A percentile compares a stretch with the other conserved stretches of the same genome.
phyloP scores from a whole-genome alignment of 768 basidiomycete species.

The Rubroboletus satanas region DNA sequence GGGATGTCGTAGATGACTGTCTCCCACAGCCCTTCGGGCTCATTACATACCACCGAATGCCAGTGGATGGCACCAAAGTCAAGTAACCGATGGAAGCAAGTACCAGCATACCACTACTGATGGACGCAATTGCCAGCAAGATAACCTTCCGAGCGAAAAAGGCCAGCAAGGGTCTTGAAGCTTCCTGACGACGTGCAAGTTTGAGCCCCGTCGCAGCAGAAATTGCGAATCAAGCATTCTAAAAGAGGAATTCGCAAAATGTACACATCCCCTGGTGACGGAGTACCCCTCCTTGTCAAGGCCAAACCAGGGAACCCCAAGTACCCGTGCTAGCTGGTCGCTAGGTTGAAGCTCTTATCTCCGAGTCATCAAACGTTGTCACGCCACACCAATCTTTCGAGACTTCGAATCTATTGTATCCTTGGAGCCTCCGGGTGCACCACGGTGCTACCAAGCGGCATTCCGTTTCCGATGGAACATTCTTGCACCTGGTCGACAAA shows the following conservation, averaged over 20 bases:
- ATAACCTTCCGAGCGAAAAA: not conserved
- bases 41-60: not conserved
- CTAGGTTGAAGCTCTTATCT: not conserved
- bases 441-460: not conserved
- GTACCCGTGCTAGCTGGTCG: not conserved
- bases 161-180: not conserved
- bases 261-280: not conserved
- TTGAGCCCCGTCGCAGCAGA: not conserved
- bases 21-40: not conserved
- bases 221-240: not conserved
- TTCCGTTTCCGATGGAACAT: constrained; percentile 2
- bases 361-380: not conserved
- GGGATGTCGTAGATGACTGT: too few species aligned
- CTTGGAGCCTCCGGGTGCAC: not conserved
- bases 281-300: not conserved
- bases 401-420: not conserved
- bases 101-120: not conserved
- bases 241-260: not conserved
- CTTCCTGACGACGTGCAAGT: not conserved
- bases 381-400: not conserved
- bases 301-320: not conserved
- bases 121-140: not conserved
- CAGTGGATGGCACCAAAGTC: not conserved
- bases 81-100: constrained; percentile 12
- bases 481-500: not conserved